Evolutionary conservation across 192 early-diverging fungal genomes (phyloP), one percentile per base, ranked within the genome.

Genomic region (Pecoramyces ruminantium): DNA sequence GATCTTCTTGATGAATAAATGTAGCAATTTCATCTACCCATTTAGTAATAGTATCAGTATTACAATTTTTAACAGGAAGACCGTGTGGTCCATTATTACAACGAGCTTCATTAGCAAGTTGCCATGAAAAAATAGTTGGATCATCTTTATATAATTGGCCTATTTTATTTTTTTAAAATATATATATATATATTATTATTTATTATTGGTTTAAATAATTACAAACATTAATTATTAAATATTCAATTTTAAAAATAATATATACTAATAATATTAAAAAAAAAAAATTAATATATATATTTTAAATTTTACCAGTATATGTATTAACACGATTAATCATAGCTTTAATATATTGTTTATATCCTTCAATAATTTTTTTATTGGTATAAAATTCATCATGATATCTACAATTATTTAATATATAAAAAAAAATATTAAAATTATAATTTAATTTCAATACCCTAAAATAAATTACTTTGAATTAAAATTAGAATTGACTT

Each of bases 1-100:
- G 30, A 58, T 87, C 86, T 78, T 85, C 78, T 39, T 78, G 39
- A 81, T 86, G 86, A 77, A 86, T 79, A 78, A 77, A 86, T 0
- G 83, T 13, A 29, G 79, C 79, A 17, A 86, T 86, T 38, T 84
- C 82, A 38, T 79, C 78, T 29, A 83, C 79, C 86, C 85, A 86
- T 38, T 79, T 40, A 28, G 82, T 82, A 51, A 86, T 79, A 17
- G 79, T 83, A 17, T 42, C 77, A 14, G 86, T 30, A 18, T 67
- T 67, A 42, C 86, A 86, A 67, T 67, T 11, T 67, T 67, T 67
- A n/a, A 67, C 51, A n/a, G 51, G 51, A n/a, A 67, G 51, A 67
- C 51, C 51, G n/a, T 67, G 51, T n/a, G 51, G 51, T 11, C 51
- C 51, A 67, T 67, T 67, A 11, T 67, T 67, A 67, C 51, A 67